Conservation (phyloP, 805 yeast species). For the Candida adriatica region DNA sequence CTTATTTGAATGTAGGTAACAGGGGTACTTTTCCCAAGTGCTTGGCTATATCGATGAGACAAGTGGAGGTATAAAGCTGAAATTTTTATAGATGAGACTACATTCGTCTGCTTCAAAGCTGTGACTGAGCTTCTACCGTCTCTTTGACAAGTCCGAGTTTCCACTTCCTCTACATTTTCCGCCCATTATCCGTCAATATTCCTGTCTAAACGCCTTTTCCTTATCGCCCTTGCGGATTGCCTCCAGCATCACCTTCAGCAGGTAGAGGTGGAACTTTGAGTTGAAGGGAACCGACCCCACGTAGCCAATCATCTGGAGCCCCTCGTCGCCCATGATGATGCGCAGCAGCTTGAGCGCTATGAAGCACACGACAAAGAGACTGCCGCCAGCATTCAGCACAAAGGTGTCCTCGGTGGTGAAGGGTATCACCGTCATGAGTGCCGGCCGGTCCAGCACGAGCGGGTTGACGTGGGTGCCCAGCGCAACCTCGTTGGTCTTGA, state of each 20-base stretch:
- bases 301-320: conserved; percentile 18
- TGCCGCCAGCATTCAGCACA: conserved; percentile 13
- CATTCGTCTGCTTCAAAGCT: too few relatives aligned
- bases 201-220: neutral
- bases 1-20: too few relatives aligned
- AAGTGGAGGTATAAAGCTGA: too few relatives aligned
- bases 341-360: conserved; percentile 18
- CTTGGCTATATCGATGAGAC: too few relatives aligned
- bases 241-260: conserved; percentile 13
- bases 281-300: conserved; percentile 18
- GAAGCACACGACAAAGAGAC: conserved; percentile 18
- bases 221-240: conserved; percentile 1
- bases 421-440: conserved; percentile 17
- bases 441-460: conserved; percentile 17
- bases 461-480: conserved; percentile 19
- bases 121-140: too few relatives aligned
- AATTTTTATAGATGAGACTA: too few relatives aligned
- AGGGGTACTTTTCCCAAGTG: too few relatives aligned
- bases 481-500: conserved; percentile 17
- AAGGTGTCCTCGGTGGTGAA: conserved; percentile 17
- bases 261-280: conserved; percentile 17
- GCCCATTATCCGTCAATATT: too few relatives aligned
- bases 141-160: too few relatives aligned
- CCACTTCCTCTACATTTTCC: too few relatives aligned
- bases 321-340: conserved; percentile 14